Conservation (phyloP, 352 stramenopile genomes). For the Lagenidium giganteum region DNA sequence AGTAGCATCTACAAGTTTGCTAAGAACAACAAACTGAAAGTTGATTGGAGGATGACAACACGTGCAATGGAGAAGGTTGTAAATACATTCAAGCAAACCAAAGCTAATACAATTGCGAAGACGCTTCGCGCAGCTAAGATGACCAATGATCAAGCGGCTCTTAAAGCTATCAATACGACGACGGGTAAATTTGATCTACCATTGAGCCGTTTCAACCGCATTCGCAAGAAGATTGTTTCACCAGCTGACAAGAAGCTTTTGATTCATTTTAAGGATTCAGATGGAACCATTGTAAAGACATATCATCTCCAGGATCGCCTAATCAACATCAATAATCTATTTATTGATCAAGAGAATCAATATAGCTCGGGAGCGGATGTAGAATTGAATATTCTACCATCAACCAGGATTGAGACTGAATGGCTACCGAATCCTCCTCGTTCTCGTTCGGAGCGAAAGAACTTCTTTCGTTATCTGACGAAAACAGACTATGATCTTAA, state of each 20-base stretch:
- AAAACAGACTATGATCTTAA: conserved; percentile 17
- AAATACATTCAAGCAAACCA: conserved; percentile 10
- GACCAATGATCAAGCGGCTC: no score
- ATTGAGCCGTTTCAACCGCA: conserved; percentile 17
- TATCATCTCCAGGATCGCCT: conserved; percentile 18
- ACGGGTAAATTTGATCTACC: conserved; percentile 4
- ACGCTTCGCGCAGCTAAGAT: conserved; percentile 1
- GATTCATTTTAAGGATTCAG: conserved; percentile 17
- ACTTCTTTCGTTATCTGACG: conserved; percentile 24
- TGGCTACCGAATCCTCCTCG: conserved; percentile 15
- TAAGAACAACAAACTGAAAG: conserved; percentile 10
- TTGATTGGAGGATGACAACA: conserved; percentile 7
- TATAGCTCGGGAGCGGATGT: conserved; percentile 18
- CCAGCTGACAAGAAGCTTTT: conserved; percentile 18
- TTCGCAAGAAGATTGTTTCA: conserved; percentile 15
- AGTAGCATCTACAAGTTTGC: conserved; percentile 13
- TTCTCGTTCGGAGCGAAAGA: conserved; percentile 16
- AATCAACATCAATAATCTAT: conserved; percentile 20
- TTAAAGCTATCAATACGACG: conserved; percentile 12
- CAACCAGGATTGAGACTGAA: conserved; percentile 13
- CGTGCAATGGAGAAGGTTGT: conserved; percentile 9
- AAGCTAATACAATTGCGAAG: conserved; percentile 14
- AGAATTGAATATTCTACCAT: conserved; percentile 15
- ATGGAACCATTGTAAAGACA: conserved; percentile 11
- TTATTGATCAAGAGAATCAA: conserved; percentile 20